Base-by-base conservation (phyloP, 495 filamentous ascomycete species). In the Penicillium verhagenii region DNA sequence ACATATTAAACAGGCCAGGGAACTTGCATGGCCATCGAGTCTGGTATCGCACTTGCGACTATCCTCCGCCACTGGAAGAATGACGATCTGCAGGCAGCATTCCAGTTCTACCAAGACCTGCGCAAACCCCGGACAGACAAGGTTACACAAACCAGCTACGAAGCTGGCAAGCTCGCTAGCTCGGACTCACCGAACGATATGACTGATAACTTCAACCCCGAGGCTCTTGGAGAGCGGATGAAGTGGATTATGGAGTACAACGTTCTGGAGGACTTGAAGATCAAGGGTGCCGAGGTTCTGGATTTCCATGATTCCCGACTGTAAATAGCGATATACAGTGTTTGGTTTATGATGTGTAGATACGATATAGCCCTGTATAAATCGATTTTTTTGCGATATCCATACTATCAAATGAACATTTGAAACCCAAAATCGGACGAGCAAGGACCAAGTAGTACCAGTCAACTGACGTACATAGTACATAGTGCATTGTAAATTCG, bases 211-310 rank as follows among this genome's bases (percentile, higher is more conserved):
- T 64, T 69, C 50, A 69, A 62, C 20, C 56, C 66, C 1, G 44
- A 58, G 10, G 60, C 54, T 28, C 26, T 69, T 25, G 49, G 18
- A 10, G 66, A 67, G 49, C 63, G 66, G 2, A 69, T 69, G 66
- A 66, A 55, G 54, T 69, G 63, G 66, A 66, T 70, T 35, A 70
- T 70, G 65, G 65, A 70, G 46, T 68, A 68, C 18, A 63, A 68
- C 50, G 63, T 70, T 9, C 47, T 70, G 47, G 65, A 68, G 9
- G 60, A 70, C 28, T 52, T 69, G 45, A 57, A 60, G 44, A 24
- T 8, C 26, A 64, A 62, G 50, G 66, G 66, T 5, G 60, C 59
- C 9, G 56, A 55, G 13, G 29, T 45, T 21, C 29, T 69, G 52
- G 52, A 64, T 26, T 66, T 61, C 19, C 47, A 57, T 1, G 57